These are phyloP conservation scores for Podospora tetraspora DNA, from an alignment of 495 filamentous ascomycete genomes.

Conservation along the genomic window DNA sequence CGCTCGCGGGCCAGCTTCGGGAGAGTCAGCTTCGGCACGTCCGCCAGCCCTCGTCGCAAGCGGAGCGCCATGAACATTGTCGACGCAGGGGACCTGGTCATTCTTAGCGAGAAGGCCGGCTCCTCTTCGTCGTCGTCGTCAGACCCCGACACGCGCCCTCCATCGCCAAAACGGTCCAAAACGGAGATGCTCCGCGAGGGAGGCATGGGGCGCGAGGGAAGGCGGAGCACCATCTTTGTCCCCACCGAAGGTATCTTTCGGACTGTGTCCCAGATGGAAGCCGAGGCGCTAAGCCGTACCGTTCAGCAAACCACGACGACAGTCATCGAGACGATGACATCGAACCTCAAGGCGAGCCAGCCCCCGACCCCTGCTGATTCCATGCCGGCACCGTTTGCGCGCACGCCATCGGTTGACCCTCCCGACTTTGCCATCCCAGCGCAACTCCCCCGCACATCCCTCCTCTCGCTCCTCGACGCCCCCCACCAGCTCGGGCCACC, in stretches of 20 bases:
- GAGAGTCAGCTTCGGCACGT: slow-evolving; percentile 13
- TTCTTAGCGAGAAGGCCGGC: slow-evolving; percentile 32
- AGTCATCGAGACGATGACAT: neutral
- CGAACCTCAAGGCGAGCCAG: slow-evolving; percentile 16
- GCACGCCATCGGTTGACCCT: slow-evolving; percentile 49
- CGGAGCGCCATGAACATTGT: slow-evolving; percentile 29
- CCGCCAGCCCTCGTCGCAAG: slow-evolving; percentile 27
- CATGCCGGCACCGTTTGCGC: slow-evolving; percentile 20
- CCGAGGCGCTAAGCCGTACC: slow-evolving; percentile 24
- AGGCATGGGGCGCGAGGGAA: slow-evolving; percentile 21
- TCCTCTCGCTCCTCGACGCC: slow-evolving; percentile 51
- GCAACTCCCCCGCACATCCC: slow-evolving; percentile 43
- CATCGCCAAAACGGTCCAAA: slow-evolving; percentile 26
- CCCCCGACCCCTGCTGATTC: slow-evolving; percentile 26
- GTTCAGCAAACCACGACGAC: slow-evolving; percentile 7
- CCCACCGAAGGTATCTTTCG: slow-evolving; percentile 50
- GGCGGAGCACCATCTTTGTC: slow-evolving; percentile 42
- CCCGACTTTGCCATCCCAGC: slow-evolving; percentile 42
- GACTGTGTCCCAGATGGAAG: slow-evolving; percentile 44
- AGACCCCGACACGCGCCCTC: slow-evolving; percentile 8
- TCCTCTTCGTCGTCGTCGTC: slow-evolving; percentile 13
- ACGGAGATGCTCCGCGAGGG: slow-evolving; percentile 23
- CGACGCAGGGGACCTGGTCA: slow-evolving; percentile 40
- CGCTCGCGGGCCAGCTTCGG: slow-evolving; percentile 16
- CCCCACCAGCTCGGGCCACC: slow-evolving; percentile 34